phyloP scores from a whole-genome alignment of 768 basidiomycete genomes.

The Clitopilus passeckerianus region DNA sequence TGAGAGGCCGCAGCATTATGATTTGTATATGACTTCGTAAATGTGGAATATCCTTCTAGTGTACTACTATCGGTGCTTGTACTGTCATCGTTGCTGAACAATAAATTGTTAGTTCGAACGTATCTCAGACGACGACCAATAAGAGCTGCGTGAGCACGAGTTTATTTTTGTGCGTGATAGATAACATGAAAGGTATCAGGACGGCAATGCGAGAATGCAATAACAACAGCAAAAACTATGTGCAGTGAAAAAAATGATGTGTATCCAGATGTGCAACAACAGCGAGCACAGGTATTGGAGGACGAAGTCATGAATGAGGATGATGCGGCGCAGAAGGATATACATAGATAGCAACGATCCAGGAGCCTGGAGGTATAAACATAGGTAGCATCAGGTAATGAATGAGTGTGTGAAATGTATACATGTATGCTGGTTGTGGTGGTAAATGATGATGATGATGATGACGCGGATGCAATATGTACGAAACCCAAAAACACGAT shows the following conservation, averaged over 20 bases:
- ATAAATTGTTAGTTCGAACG: neutral
- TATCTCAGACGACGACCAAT: too few relatives aligned
- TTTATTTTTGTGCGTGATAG: neutral
- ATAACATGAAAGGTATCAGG: too few relatives aligned
- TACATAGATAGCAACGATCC: neutral
- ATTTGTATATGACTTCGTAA: constrained; percentile 11
- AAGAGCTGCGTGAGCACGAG: too few relatives aligned
- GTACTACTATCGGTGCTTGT: neutral
- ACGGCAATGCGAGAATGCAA: too few relatives aligned
- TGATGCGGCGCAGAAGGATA: neutral
- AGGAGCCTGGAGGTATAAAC: neutral
- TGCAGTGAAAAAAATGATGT: neutral
- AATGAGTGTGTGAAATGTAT: neutral
- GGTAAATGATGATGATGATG: too few relatives aligned
- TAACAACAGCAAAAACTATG: neutral
- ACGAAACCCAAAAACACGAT: neutral
- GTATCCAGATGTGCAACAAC: neutral
- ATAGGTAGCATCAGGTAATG: neutral
- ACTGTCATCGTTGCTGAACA: too few relatives aligned
- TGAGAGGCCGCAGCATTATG: constrained; percentile 12
- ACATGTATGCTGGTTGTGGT: neutral
- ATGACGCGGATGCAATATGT: neutral
- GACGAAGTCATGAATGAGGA: neutral
- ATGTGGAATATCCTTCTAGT: neutral
- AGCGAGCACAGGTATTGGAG: neutral